phyloP scores from a whole-genome alignment of 2,329 filamentous ascomycete genomes.

The Whalleya microplaca region DNA sequence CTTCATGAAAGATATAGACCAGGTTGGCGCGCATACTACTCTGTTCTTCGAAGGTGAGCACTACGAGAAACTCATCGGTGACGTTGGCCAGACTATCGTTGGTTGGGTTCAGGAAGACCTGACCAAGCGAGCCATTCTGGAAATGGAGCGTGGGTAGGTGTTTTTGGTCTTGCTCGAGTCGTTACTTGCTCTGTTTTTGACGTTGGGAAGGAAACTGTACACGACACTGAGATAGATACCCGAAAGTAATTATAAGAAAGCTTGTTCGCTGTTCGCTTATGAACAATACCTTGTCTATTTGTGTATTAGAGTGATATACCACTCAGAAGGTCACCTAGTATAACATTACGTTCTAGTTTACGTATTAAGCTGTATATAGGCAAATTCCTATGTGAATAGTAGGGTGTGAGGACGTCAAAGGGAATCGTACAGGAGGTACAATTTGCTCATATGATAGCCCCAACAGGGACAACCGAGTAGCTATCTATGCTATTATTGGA shows the following conservation, averaged over 20 bases:
- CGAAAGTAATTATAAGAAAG: background rate
- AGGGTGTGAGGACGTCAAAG: too few species aligned
- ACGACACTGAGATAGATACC: conserved; percentile 6
- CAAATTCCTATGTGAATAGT: background rate
- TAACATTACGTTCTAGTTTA: too few species aligned
- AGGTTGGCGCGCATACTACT: conserved; percentile 83
- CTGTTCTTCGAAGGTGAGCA: conserved; percentile 75
- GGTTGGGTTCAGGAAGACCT: conserved; percentile 71
- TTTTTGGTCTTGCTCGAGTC: background rate
- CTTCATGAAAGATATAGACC: conserved; percentile 81
- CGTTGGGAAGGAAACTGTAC: background rate
- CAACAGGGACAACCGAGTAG: too few species aligned
- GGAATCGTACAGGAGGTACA: too few species aligned
- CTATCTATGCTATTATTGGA: too few species aligned
- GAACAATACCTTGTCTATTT: background rate
- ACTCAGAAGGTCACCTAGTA: background rate
- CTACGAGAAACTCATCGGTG: conserved; percentile 77
- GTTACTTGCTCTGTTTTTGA: background rate
- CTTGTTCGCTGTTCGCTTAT: background rate
- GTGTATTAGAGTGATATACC: background rate
- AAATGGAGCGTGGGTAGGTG: conserved; percentile 24
- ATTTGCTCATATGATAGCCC: too few species aligned
- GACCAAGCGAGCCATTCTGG: conserved; percentile 46
- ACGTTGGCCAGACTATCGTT: conserved; percentile 69
- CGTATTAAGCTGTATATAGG: too few species aligned